Conservation (phyloP, 768 basidiomycete species). For the Sporobolomyces phaffii region DNA sequence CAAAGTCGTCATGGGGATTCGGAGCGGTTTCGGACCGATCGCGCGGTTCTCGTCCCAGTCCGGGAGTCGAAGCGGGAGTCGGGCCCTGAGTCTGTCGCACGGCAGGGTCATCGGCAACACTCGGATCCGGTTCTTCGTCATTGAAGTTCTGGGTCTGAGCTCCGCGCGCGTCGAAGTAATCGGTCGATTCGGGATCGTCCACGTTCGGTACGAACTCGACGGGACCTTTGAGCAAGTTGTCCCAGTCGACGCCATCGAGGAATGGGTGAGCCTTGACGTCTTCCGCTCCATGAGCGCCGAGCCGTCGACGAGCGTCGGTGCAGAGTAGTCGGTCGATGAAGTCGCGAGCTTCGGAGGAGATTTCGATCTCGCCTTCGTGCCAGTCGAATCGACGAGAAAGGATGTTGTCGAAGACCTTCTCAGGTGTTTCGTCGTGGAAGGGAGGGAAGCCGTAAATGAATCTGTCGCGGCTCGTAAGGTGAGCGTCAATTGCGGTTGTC, state of each 20-base stretch:
- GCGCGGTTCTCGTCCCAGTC: constrained; percentile 37
- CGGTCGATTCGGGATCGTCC: constrained; percentile 94
- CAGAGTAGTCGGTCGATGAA: constrained; percentile 83
- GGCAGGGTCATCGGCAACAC: constrained; percentile 48
- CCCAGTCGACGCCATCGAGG: constrained; percentile 87
- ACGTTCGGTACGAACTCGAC: constrained; percentile 79
- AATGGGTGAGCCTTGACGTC: constrained; percentile 91
- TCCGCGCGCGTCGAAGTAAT: constrained; percentile 96
- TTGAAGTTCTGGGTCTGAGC: constrained; percentile 85
- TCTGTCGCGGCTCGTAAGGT: constrained; percentile 25
- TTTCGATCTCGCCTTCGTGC: constrained; percentile 66
- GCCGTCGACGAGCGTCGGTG: constrained; percentile 66
- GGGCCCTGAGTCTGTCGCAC: constrained; percentile 37
- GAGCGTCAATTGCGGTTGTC: background rate
- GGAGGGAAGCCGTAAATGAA: constrained; percentile 91
- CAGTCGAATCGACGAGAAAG: constrained; percentile 88
- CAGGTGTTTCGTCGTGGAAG: constrained; percentile 94
- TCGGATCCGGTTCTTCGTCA: constrained; percentile 5
- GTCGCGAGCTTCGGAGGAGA: constrained; percentile 73
- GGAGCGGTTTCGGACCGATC: constrained; percentile 26
- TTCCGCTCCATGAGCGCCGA: constrained; percentile 78
- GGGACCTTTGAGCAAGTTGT: constrained; percentile 59
- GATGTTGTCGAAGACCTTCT: constrained; percentile 97
- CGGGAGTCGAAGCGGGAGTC: constrained; percentile 47
- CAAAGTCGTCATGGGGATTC: constrained; percentile 65